A percentile compares a stretch with the other conserved stretches of the same genome.
These are phyloP conservation scores for Amylocystis lapponica DNA, from an alignment of 768 basidiomycete genomes.

Conservation along the genomic window DNA sequence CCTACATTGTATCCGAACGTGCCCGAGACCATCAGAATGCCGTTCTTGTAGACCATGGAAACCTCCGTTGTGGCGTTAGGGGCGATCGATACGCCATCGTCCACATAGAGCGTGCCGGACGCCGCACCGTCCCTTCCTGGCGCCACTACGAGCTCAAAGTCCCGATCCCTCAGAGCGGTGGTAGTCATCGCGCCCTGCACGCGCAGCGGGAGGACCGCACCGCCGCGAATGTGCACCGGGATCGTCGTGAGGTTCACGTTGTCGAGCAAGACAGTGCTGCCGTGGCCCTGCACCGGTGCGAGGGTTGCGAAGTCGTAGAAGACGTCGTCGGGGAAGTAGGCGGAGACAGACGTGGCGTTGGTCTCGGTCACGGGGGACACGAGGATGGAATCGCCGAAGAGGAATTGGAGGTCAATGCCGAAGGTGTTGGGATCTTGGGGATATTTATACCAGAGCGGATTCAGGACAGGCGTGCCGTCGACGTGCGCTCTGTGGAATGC, in stretches of 20 bases:
- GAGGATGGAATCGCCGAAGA: constrained; percentile 62
- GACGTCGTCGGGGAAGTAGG: constrained; percentile 58
- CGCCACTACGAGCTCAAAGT: constrained; percentile 62
- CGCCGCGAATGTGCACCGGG: constrained; percentile 58
- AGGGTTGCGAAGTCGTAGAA: constrained; percentile 62
- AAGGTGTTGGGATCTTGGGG: constrained; percentile 56
- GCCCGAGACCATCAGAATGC: constrained; percentile 25
- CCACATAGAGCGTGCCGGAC: constrained; percentile 49
- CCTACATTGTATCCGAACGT: constrained; percentile 23
- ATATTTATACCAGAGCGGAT: constrained; percentile 63
- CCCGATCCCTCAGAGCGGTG: constrained; percentile 41
- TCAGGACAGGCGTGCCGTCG: constrained; percentile 61
- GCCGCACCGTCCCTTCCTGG: constrained; percentile 47
- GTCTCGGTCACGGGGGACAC: constrained; percentile 65
- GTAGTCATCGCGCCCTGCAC: constrained; percentile 56
- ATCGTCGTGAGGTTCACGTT: constrained; percentile 52
- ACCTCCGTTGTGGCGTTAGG: constrained; percentile 25
- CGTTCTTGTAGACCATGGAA: constrained; percentile 20
- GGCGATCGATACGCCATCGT: constrained; percentile 53
- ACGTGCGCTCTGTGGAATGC: constrained; percentile 53
- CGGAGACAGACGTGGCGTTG: constrained; percentile 48
- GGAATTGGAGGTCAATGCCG: constrained; percentile 60
- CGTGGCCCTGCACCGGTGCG: constrained; percentile 42
- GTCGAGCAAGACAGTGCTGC: constrained; percentile 36
- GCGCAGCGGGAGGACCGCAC: constrained; percentile 53